Evolutionary conservation across 257 asterid genomes (phyloP).

Genomic region (Mentha longifolia): DNA sequence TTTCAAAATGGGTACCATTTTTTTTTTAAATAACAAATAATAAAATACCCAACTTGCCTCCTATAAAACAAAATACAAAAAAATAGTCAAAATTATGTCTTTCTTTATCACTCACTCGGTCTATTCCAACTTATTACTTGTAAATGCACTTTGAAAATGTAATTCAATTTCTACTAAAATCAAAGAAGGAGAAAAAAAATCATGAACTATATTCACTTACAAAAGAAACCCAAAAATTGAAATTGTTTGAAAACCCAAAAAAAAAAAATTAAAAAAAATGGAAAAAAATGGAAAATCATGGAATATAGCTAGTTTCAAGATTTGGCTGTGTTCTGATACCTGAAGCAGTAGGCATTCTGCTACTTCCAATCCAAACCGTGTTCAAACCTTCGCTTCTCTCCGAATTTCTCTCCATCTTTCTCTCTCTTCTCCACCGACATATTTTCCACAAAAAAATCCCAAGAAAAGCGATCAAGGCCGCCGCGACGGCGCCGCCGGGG

Average conservation of each 20-base stretch:
- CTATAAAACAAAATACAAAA: not conserved
- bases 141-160: not conserved
- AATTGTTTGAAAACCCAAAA: not conserved
- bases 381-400: slow-evolving; percentile 69
- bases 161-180: not conserved
- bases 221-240: slow-evolving; percentile 21
- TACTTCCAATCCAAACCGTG: slow-evolving; percentile 69
- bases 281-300: slow-evolving; percentile 38
- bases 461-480: slow-evolving; percentile 36
- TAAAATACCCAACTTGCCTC: slow-evolving; percentile 35
- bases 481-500: slow-evolving; percentile 54
- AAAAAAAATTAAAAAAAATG: not conserved
- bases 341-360: slow-evolving; percentile 83
- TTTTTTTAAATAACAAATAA: not conserved
- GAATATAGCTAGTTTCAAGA: slow-evolving; percentile 65
- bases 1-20: slow-evolving; percentile 9
- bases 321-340: slow-evolving; percentile 81
- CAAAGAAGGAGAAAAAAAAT: not conserved
- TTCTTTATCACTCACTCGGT: not conserved
- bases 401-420: slow-evolving; percentile 63
- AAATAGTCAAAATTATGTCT: not conserved
- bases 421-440: slow-evolving; percentile 37
- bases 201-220: slow-evolving; percentile 35
- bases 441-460: slow-evolving; percentile 38
- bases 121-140: not conserved